Percentiles rank a stretch among this genome's conserved stretches.
Evolutionary conservation across 2,329 filamentous ascomycete species (phyloP).

Genomic region (Pseudocercospora fijiensis): DNA sequence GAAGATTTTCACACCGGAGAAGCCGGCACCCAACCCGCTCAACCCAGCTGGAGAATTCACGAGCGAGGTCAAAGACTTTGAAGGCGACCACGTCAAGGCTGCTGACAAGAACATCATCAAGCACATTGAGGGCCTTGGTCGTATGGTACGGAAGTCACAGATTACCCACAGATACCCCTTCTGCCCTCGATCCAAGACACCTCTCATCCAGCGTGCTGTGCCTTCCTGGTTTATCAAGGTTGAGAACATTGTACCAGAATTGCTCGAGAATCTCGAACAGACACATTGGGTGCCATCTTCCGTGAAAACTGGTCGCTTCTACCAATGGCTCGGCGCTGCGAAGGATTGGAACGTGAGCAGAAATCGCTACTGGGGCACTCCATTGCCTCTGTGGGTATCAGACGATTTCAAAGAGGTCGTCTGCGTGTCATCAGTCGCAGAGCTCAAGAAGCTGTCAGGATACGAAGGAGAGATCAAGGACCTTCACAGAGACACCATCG

Average conservation of each 20-base stretch:
- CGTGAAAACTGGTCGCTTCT: conserved; percentile 88
- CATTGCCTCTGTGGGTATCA: conserved; percentile 87
- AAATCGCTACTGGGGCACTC: conserved; percentile 94
- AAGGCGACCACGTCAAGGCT: conserved; percentile 83
- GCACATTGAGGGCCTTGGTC: conserved; percentile 72
- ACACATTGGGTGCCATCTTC: conserved; percentile 90
- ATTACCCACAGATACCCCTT: conserved; percentile 90
- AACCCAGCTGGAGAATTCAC: conserved; percentile 81
- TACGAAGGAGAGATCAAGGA: conserved; percentile 79
- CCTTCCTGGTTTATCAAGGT: conserved; percentile 95
- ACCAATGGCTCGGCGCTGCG: conserved; percentile 86
- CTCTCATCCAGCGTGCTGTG: conserved; percentile 87
- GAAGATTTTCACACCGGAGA: conserved; percentile 73
- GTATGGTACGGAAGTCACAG: conserved; percentile 80
- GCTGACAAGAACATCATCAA: conserved; percentile 94
- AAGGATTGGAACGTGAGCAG: conserved; percentile 94
- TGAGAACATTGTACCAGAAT: conserved; percentile 75
- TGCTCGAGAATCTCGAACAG: conserved; percentile 85
- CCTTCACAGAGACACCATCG: conserved; percentile 88
- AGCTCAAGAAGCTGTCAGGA: conserved; percentile 83
- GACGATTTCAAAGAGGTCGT: conserved; percentile 84
- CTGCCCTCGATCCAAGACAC: conserved; percentile 93
- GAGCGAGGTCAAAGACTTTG: conserved; percentile 73
- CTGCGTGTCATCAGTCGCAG: conserved; percentile 79
- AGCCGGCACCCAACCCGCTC: conserved; percentile 86